Evolutionary conservation across 768 basidiomycete genomes (phyloP), one percentile per base, ranked within the genome.

Genomic region (Termitomyces sp.): DNA sequence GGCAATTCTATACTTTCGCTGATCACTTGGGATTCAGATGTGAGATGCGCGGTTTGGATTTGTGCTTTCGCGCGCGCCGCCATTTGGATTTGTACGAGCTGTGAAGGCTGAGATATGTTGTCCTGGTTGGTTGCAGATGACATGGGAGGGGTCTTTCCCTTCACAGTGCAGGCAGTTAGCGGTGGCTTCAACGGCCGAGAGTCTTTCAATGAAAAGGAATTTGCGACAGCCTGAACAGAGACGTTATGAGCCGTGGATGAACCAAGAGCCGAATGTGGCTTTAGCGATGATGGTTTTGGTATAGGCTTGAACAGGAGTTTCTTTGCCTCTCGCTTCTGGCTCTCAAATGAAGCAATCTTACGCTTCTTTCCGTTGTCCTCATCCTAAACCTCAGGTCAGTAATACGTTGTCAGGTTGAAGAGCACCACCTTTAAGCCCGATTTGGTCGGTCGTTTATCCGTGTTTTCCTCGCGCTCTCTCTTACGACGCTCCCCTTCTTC

Each of bases 1-100:
- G 96, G 95, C 18, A 99, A 77, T 65, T 94, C 94, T 64, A 95
- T 92, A 67, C 80, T 85, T 75, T 94, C 90, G 68, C 86, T 90
- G 18, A 85, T 72, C 56, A 87, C 69, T 3, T 74, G 68, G 10
- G 83, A 80, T 39, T 73, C 71, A 2, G 68, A 66, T 37, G 73
- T 68, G 37, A 75, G 72, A 54, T 81, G 77, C 15, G 83, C 79
- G 26, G 86, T 86, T 58, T 85, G 79, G 55, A 88, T 72, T 62
- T 88, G 84, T 29, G 86, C 81, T 66, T 85, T 84, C 24, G 82
- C 82, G 28, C 85, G 82, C 42, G 83, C 85, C n/a, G 84, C 81
- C 86, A 87, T 87, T 65, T 86, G 85, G 3, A 75, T 77, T 60
- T 88, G 85, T 13, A 86, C 66, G 50, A 84, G 62, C 54, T 84